These are phyloP conservation scores for Drechmeria coniospora DNA, from an alignment of 2,329 filamentous ascomycete genomes.

Conservation along the genomic window DNA sequence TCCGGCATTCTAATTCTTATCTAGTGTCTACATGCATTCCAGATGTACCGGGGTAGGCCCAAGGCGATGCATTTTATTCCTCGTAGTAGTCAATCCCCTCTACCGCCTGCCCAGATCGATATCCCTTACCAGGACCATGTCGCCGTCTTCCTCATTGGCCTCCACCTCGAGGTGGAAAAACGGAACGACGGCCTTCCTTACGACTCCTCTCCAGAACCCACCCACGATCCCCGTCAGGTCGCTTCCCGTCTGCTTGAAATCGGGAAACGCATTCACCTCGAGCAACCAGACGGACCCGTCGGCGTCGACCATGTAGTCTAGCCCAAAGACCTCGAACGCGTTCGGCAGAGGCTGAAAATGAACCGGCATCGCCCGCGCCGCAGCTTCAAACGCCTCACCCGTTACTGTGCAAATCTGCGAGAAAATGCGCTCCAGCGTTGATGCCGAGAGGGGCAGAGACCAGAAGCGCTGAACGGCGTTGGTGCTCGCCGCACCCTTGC, in stretches of 20 bases:
- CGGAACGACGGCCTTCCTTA: constrained; percentile 47
- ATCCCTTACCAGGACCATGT: constrained; percentile 36
- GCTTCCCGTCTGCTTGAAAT: constrained; percentile 87
- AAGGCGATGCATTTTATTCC: background rate
- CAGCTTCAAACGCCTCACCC: constrained; percentile 71
- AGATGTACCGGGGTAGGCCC: too few relatives aligned
- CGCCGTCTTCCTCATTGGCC: constrained; percentile 15
- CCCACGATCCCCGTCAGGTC: constrained; percentile 57
- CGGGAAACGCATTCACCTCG: constrained; percentile 91
- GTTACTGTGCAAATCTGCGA: constrained; percentile 59
- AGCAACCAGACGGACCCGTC: constrained; percentile 55
- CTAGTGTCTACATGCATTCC: too few relatives aligned
- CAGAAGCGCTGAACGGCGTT: constrained; percentile 64
- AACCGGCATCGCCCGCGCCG: constrained; percentile 65
- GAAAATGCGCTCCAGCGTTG: constrained; percentile 50
- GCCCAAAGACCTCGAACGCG: constrained; percentile 80
- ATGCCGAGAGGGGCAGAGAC: constrained; percentile 34
- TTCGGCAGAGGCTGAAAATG: constrained; percentile 86
- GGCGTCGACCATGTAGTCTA: constrained; percentile 75
- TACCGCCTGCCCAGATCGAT: constrained; percentile 36
- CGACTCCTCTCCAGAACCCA: constrained; percentile 61
- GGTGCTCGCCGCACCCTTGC: constrained; percentile 21
- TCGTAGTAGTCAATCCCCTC: background rate
- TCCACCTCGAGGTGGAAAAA: constrained; percentile 41
- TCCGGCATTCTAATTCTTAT: too few relatives aligned